Evolutionary conservation across 306 rosid species (phyloP), one percentile per base, ranked within the genome.

Genomic region (Corylus avellana): DNA sequence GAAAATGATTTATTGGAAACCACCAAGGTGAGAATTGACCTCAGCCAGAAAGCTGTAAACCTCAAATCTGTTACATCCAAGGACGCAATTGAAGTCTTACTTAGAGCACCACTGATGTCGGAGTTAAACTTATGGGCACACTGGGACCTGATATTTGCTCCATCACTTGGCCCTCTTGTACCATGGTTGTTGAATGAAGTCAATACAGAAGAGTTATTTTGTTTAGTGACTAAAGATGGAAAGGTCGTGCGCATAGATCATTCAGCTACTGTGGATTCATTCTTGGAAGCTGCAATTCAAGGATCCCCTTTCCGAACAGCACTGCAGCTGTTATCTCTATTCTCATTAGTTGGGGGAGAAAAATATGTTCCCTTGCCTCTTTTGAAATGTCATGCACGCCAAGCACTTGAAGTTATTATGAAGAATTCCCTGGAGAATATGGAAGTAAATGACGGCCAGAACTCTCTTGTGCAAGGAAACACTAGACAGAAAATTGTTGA

Each of bases 91-190:
- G 86, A 85, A 78, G 85, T 87, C 75, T 83, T 94, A 67, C 90
- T 84, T 13, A 88, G 83, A 86, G 91, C 92, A 11, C 98, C 98
- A 0, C 87, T 92, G 97, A 75, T 92, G 91, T 86, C 88, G n/a
- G 97, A 92, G 81, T 82, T 94, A 82, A 89, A 87, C 88, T 79
- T 83, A 78, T 94, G 98, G 98, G 90, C 97, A 72, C 98, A 92
- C 83, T 94, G 98, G 98, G 97, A 92, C 85, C 58, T 85, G 39
- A 59, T 74, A 75, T 94, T 92, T 87, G 92, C 97, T 53, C 98
- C 97, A 54, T 82, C 87, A 42, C 89, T 92, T 68, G 98, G 98
- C 17, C 92, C 97, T 56, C 87, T 92, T 81, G 72, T 86, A 76
- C 87, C 91, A 39, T 94, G 97, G 97, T 78, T 94, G 79, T 84